A percentile compares a stretch with the other conserved stretches of the same genome.
Evolutionary conservation across 495 filamentous ascomycete genomes (phyloP).

Genomic region (Lophiostoma macrostomum): DNA sequence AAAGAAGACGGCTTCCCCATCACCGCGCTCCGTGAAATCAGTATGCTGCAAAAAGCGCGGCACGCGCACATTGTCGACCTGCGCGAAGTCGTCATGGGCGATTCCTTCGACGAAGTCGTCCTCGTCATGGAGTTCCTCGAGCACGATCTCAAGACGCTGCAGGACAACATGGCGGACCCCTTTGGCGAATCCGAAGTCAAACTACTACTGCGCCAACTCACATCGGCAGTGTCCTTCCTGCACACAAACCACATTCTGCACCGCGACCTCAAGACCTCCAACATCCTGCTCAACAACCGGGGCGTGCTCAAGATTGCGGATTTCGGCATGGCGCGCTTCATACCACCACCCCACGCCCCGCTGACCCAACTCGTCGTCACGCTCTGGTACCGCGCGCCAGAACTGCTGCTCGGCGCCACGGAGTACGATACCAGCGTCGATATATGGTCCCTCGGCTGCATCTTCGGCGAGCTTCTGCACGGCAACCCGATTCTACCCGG

Average conservation of each 20-base stretch:
- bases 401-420: conserved; percentile 79
- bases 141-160: conserved; percentile 93
- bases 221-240: conserved; percentile 78
- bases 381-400: conserved; percentile 92
- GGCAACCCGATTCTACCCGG: conserved; percentile 81
- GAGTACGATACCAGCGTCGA: conserved; percentile 78
- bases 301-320: conserved; percentile 95
- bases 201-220: conserved; percentile 79
- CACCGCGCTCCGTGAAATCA: conserved; percentile 87
- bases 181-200: conserved; percentile 93
- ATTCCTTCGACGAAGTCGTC: conserved; percentile 66
- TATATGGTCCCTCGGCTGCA: conserved; percentile 95
- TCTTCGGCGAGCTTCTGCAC: conserved; percentile 87
- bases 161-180: conserved; percentile 89
- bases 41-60: conserved; percentile 59
- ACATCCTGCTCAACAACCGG: conserved; percentile 92
- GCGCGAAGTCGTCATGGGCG: conserved; percentile 81
- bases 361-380: conserved; percentile 94
- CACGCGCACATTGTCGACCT: conserved; percentile 78
- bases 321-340: conserved; percentile 95
- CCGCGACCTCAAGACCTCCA: conserved; percentile 94
- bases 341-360: conserved; percentile 63
- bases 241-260: conserved; percentile 93
- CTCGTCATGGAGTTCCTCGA: conserved; percentile 98
- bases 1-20: conserved; percentile 84